Evolutionary conservation across 352 stramenopile genomes (phyloP).

Genomic region (Globisporangium recalcitrans): DNA sequence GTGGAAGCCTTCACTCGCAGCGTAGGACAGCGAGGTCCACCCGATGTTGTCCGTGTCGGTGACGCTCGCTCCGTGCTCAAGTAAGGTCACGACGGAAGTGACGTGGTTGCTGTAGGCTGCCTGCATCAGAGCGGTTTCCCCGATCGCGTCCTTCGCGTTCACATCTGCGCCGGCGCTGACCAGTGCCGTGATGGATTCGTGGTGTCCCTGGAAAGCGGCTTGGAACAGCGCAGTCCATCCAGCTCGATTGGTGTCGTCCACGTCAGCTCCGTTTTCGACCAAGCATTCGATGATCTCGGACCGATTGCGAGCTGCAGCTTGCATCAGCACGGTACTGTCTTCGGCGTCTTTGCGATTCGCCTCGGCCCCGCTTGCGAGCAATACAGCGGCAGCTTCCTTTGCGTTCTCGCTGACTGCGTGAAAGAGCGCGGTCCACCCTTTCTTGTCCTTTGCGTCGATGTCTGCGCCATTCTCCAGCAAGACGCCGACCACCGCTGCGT

Average conservation of each 20-base stretch:
- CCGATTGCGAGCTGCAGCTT: slow-evolving; percentile 9
- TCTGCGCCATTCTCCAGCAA: slow-evolving; percentile 5
- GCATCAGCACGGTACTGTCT: slow-evolving; percentile 7
- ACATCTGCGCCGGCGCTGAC: slow-evolving; percentile 7
- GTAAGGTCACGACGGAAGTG: background rate
- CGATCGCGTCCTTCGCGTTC: background rate
- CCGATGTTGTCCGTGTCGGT: slow-evolving; percentile 8
- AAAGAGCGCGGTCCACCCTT: slow-evolving; percentile 14
- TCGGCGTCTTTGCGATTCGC: slow-evolving; percentile 6
- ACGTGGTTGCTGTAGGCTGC: slow-evolving; percentile 11
- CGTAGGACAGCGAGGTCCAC: slow-evolving; percentile 10
- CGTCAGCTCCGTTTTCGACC: slow-evolving; percentile 9
- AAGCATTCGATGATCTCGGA: background rate
- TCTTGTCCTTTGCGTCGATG: slow-evolving; percentile 9
- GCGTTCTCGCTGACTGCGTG: slow-evolving; percentile 9
- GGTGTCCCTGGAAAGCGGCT: slow-evolving; percentile 8
- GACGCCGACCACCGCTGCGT: background rate
- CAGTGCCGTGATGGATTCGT: slow-evolving; percentile 4
- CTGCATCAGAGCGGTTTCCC: slow-evolving; percentile 12
- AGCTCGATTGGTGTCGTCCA: background rate
- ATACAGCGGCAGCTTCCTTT: background rate
- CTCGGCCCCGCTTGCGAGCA: slow-evolving; percentile 5
- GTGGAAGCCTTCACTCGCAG: slow-evolving; percentile 9
- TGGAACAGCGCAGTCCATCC: slow-evolving; percentile 12
- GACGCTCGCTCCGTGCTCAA: slow-evolving; percentile 6